Evolutionary conservation across 805 yeast genomes (phyloP), one percentile per base, ranked within the genome.

Genomic region (Phaffomyces antillensis): DNA sequence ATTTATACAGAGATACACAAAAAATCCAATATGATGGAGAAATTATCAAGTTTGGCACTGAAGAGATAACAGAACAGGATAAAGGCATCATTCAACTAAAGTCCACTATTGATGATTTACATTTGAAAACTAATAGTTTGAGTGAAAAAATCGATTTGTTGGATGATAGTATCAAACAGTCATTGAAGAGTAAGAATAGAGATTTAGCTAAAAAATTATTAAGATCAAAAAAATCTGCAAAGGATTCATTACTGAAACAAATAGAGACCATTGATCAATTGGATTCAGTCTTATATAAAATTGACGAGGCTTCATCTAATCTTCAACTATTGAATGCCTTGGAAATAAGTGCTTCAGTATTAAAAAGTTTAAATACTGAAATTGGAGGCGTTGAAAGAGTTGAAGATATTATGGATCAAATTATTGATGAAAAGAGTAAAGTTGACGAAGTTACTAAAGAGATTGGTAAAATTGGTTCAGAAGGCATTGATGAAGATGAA

Each of bases 361-460:
- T 75, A 31, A 56, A 58, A 40, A 48, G 56, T 24, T 60, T 76
- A 39, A 73, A 74, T 46, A 43, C 58, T 9, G 66, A 65, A 40
- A 50, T 67, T 31, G 77, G 75, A 5, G 73, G 73, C 3, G 60
- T 66, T 13, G 77, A 73, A 10, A 58, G 61, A 32, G 71, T 75
- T 1, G 70, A 67, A 20, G 62, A 65, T 4, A 49, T 71, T 7
- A 56, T 73, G 52, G 72, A 68, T 41, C 67, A 64, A 37, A 52
- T 75, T 12, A 59, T 63, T 15, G 71, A 68, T 10, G 66, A 69
- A 39, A 57, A 57, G 28, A 60, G 54, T 10, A 64, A 63, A 16
- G 56, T 68, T 5, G 71, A 70, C 40, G 66, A 63, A 44, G 63
- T 75, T n/a, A 56, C 68, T 13, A 55, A 61, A 7, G 63, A 62